phyloP scores from a whole-genome alignment of 768 basidiomycete genomes.

The Fomitopsis pulvina region DNA sequence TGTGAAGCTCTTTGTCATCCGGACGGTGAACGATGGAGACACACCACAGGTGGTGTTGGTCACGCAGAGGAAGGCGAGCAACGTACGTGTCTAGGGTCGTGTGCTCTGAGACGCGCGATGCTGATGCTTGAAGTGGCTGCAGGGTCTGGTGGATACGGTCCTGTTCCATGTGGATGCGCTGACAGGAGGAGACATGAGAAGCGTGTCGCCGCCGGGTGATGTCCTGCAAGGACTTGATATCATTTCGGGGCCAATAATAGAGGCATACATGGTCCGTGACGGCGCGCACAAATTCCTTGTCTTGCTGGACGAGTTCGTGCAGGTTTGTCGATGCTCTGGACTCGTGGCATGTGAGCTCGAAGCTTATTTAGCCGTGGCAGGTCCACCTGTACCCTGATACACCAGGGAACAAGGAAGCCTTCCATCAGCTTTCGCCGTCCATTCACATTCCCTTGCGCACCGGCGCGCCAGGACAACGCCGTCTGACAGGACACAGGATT shows the following conservation, averaged over 20 bases:
- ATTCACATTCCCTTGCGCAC: constrained; percentile 55
- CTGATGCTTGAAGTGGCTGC: neutral
- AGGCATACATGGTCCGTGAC: constrained; percentile 48
- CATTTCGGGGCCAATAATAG: constrained; percentile 51
- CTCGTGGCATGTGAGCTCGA: neutral
- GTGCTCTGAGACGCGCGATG: neutral
- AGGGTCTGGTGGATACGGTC: constrained; percentile 66
- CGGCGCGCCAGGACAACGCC: constrained; percentile 32
- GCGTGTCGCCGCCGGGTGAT: constrained; percentile 21
- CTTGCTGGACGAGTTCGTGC: constrained; percentile 70
- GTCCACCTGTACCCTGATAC: constrained; percentile 66
- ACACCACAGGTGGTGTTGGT: constrained; percentile 56
- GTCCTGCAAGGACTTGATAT: constrained; percentile 54
- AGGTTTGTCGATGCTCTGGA: constrained; percentile 34
- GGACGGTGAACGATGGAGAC: constrained; percentile 38
- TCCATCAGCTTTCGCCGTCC: constrained; percentile 36
- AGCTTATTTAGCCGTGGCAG: constrained; percentile 25
- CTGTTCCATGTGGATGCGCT: constrained; percentile 71
- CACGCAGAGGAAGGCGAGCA: constrained; percentile 52
- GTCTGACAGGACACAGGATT: constrained; percentile 54
- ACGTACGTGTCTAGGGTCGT: constrained; percentile 41
- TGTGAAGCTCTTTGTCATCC: constrained; percentile 52
- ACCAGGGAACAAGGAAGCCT: constrained; percentile 32
- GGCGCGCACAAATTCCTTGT: constrained; percentile 43
- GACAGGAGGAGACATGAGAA: constrained; percentile 55